Base-by-base conservation (phyloP, 2,329 filamentous ascomycete species). In the Sclerotinia sclerotiorum region DNA sequence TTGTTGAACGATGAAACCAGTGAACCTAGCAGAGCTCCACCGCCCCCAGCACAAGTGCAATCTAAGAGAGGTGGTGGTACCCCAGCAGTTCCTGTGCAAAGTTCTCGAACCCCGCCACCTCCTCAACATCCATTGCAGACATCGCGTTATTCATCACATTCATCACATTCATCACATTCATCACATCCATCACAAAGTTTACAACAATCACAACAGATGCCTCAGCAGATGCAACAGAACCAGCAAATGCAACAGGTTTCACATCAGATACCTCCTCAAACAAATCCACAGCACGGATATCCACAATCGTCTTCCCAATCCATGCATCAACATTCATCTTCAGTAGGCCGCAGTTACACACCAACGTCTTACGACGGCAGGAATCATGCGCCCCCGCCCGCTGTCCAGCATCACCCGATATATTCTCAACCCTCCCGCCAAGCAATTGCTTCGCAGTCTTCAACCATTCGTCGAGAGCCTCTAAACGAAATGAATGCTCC, bases 1-100 rank as follows among this genome's bases (percentile, higher is more conserved):
- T 77, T 90, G 70, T 80, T 90, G 3, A 85, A 88, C 70, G 76
- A 77, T 65, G 87, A 88, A 65, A 79, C 82, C 8, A 82, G 82
- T n/a, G 77, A 81, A 1, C 79, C 81, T 63, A 73, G 69, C 42
- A 75, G 75, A 66, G 69, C 75, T 35, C 69, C 72, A 6, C 68
- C 69, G 39, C 72, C 74, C 46, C 64, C 69, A 29, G 73, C 73
- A 17, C 76, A 73, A 44, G 74, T 75, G 39, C 75, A 76, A 24
- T 73, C 74, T 19, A 63, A 63, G 60, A 51, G 60, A 51, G 46
- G 32, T 42, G 32, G 29, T 27, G 29, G n/a, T 39, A 5, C 73
- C 72, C 15, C 74, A 73, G 60, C 72, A 76, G 48, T 39, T 49
- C 62, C 73, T 15, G 24, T 75, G 48, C 73, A 75, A 46, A 51